phyloP scores from a whole-genome alignment of 768 basidiomycete species.

The Fistulinella prunicolor region DNA sequence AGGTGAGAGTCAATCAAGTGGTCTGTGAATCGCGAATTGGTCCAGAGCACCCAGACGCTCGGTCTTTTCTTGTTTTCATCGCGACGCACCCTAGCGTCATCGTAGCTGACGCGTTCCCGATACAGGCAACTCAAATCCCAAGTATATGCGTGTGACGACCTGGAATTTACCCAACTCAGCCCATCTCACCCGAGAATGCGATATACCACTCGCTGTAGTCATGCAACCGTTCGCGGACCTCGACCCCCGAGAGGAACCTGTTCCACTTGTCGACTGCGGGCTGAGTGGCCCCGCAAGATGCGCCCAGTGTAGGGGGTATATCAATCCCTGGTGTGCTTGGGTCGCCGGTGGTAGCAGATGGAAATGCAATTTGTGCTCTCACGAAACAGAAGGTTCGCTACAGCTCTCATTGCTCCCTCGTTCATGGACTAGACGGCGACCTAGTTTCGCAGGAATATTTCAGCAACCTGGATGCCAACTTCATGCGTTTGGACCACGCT shows the following conservation, averaged over 20 bases:
- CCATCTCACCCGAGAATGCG: constrained; percentile 75
- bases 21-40: not conserved
- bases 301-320: constrained; percentile 78
- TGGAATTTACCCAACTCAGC: constrained; percentile 84
- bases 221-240: constrained; percentile 89
- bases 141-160: constrained; percentile 84
- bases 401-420: constrained; percentile 1
- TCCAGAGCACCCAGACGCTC: not conserved
- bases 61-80: not conserved
- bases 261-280: constrained; percentile 76
- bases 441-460: constrained; percentile 82
- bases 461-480: constrained; percentile 73
- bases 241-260: constrained; percentile 71
- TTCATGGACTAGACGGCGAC: constrained; percentile 1
- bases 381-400: constrained; percentile 77
- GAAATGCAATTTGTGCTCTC: constrained; percentile 88
- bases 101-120: constrained; percentile 15
- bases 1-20: constrained; percentile 40
- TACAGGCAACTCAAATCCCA: constrained; percentile 85
- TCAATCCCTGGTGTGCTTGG: constrained; percentile 94
- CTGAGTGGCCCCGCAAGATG: constrained; percentile 80
- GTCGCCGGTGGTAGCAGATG: constrained; percentile 78
- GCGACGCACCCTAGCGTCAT: not conserved
- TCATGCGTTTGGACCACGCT: constrained; percentile 74
- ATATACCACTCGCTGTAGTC: constrained; percentile 79